Evolutionary conservation across 192 early-diverging fungal genomes (phyloP), one percentile per base, ranked within the genome.

Genomic region (Podila clonocystis): DNA sequence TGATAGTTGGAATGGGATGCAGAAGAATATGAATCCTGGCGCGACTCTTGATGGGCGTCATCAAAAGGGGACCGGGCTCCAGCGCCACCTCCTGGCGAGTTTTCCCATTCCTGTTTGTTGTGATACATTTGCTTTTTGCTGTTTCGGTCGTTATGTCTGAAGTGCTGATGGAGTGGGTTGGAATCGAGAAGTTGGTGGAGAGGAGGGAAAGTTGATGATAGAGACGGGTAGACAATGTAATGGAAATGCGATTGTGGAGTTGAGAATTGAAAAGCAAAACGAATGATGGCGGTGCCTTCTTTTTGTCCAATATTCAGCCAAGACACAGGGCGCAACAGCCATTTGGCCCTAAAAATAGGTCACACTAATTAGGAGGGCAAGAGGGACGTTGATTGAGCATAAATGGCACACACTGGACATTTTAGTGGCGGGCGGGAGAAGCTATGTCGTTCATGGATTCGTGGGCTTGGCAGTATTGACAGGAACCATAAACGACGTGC

Each of bases 1-100:
- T 52, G 52, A 8, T 24, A 26, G 20, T 55, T 24, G 20, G 52
- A 55, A 26, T 24, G 52, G 20, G 52, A 55, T 55, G 52, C 3
- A 2, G 59, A 61, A 33, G 59, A 26, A 15, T 20, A 28, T 30
- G 59, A 26, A 55, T 55, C n/a, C 52, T 55, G 52, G 20, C 24
- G 52, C 26, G 52, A 55, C 24, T 55, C n/a, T 55, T 55, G 52
- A 55, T 9, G 52, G 17, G 52, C 6, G 52, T 55, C 52, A 26
- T 55, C 52, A 26, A 55, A 55, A 55, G 52, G 52, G 52, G 52
- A 55, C 52, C 52, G 20, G 52, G 52, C 52, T n/a, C 52, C 24
- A 55, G 52, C 41, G 41, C 41, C 41, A 45, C 41, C 41, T 45
- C 41, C 41, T 45, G 41, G 41, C 41, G 41, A 55, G 3, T 55